Evolutionary conservation across 2,329 filamentous ascomycete species (phyloP).

Genomic region (Stemphylium beticola): DNA sequence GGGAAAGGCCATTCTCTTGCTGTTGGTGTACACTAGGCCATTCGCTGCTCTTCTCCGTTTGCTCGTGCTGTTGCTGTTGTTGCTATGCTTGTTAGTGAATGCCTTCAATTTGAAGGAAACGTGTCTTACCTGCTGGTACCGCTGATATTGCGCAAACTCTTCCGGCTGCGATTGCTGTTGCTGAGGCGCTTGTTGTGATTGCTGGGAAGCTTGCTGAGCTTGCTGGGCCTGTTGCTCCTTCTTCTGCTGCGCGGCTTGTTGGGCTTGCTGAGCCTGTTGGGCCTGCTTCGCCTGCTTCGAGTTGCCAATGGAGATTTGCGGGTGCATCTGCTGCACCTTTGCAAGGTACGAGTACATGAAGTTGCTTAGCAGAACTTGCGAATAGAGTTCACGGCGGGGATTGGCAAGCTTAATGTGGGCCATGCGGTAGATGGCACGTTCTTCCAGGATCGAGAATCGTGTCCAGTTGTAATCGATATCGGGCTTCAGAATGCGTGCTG

Average conservation of each 20-base stretch:
- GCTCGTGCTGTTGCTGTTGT: conserved; percentile 31
- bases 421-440: conserved; percentile 97
- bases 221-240: conserved; percentile 43
- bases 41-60: conserved; percentile 27
- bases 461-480: conserved; percentile 98
- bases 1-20: conserved; percentile 15
- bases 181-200: conserved; percentile 47
- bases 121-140: conserved; percentile 44
- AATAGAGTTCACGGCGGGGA: conserved; percentile 86
- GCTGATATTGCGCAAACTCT: conserved; percentile 49
- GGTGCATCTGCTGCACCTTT: conserved; percentile 98
- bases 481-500: conserved; percentile 73
- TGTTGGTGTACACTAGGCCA: conserved; percentile 30
- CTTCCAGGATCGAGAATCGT: conserved; percentile 91
- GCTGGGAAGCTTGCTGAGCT: conserved; percentile 16
- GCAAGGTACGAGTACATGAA: conserved; percentile 99
- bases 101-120: too few relatives aligned
- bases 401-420: conserved; percentile 99
- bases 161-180: conserved; percentile 48
- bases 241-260: conserved; percentile 48
- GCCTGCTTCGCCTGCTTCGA: conserved; percentile 74
- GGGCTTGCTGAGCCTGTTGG: conserved; percentile 60
- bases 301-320: conserved; percentile 88
- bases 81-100: conserved; percentile 10
- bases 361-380: conserved; percentile 94